A percentile compares a stretch with the other conserved stretches of the same genome.
These are phyloP conservation scores for Plenodomus biglobosus DNA, from an alignment of 2,329 filamentous ascomycete genomes.

Conservation along the genomic window DNA sequence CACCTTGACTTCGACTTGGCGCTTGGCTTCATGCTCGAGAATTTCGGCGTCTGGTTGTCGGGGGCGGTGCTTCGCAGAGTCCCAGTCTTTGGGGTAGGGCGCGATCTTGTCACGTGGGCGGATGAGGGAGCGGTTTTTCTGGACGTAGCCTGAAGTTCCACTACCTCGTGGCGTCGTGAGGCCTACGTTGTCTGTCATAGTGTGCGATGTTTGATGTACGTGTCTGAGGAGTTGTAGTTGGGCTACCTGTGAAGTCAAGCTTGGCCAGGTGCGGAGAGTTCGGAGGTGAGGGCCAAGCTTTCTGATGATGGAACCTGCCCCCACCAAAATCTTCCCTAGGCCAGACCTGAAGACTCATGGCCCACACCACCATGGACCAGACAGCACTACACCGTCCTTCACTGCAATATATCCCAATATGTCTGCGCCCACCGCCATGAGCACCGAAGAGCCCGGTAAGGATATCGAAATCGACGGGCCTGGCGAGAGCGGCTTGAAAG, in stretches of 20 bases:
- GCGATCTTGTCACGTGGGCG: slow-evolving; percentile 77
- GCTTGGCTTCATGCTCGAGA: slow-evolving; percentile 88
- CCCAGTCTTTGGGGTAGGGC: slow-evolving; percentile 73
- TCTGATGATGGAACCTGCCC: slow-evolving; percentile 16
- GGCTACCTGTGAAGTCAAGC: slow-evolving; percentile 1
- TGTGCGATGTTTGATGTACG: slow-evolving; percentile 4
- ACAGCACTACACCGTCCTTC: neutral
- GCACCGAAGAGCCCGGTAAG: slow-evolving; percentile 2
- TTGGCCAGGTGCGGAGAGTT: slow-evolving; percentile 22
- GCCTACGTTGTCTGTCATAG: slow-evolving; percentile 96
- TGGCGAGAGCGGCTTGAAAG: slow-evolving; percentile 20
- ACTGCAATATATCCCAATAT: neutral
- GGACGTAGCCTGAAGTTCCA: slow-evolving; percentile 95
- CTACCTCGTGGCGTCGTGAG: slow-evolving; percentile 91
- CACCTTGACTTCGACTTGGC: slow-evolving; percentile 89
- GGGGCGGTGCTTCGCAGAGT: slow-evolving; percentile 71
- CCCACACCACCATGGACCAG: slow-evolving; percentile 28
- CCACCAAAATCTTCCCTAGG: slow-evolving; percentile 30
- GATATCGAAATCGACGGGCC: slow-evolving; percentile 3
- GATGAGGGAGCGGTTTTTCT: slow-evolving; percentile 89
- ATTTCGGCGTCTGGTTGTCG: slow-evolving; percentile 90
- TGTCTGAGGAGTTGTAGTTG: neutral
- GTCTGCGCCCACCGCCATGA: slow-evolving; percentile 25
- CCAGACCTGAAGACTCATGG: slow-evolving; percentile 26
- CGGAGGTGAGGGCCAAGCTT: slow-evolving; percentile 29